Evolutionary conservation across 257 asterid genomes (phyloP), one percentile per base, ranked within the genome.

Genomic region (Paraleonurus japonicus): DNA sequence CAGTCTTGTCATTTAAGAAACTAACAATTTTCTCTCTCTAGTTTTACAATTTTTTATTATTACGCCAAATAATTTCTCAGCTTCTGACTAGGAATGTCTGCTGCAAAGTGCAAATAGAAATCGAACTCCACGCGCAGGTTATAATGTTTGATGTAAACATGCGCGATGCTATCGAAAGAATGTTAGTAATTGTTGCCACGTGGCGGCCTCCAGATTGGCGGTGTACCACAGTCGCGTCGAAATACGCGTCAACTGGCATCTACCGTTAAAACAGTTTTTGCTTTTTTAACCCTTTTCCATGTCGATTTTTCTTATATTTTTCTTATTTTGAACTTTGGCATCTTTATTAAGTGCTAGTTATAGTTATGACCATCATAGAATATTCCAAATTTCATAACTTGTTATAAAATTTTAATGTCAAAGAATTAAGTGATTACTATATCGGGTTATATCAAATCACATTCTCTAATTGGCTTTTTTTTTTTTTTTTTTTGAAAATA

Each of bases 61-160:
- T 64, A 6, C 47, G 66, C 20, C 61, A 30, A 43, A 15, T 30
- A 30, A 64, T 39, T 43, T 2, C 1, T 32, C 39, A 4, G 6
- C 9, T 32, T 32, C 5, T 1, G 1, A 68, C 58, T 4, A 50
- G 63, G 78, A 78, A 77, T 77, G 81, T 77, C 75, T 23, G 81
- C 75, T 23, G 81, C 53, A 13, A 19, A 17, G 51, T 7, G 28
- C 7, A 58, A 30, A 37, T 13, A 23, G 2, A 9, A 30, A 22
- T 1, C 4, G 5, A 55, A 33, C 0, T 2, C 19, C 63, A 76
- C 68, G 68, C 81, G 39, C 76, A 2, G 1, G 0, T 7, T 22
- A 0, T 0, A 0, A 0, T 24, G 60, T 58, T 15, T 77, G 23
- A 13, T 0, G 43, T 0, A 0, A 1, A 3, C 69, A 63, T 72